Evolutionary conservation across 345 rosid genomes (phyloP), one percentile per base, ranked within the genome.

Genomic region (Tarenaya hassleriana): DNA sequence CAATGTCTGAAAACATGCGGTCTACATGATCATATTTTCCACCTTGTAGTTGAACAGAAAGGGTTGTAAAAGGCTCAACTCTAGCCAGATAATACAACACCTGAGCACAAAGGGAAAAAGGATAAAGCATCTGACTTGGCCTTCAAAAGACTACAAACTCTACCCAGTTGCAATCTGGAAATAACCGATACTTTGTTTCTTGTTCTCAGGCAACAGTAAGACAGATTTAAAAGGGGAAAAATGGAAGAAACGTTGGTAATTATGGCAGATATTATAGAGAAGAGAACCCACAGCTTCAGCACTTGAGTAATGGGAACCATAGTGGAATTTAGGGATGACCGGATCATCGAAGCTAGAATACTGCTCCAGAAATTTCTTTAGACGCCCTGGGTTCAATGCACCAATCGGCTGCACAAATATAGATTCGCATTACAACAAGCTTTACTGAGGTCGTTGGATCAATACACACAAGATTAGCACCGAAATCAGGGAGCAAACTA

Each of bases 21-120:
- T 92, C 97, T 60, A 97, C 97, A 71, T 92, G 99, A 73, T 92
- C 99, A 66, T 88, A 88, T 73, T 88, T 88, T 62, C 97, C 97
- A 70, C 95, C 99, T 92, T 92, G 99, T 60, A 92, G 78, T 74
- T 92, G 94, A 67, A 92, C 82, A 60, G 97, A 86, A 61, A 92
- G 77, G 18, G 99, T 83, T 54, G 95, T 88, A 67, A 88, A 92
- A 13, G 99, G 99, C 56, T 92, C 99, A 55, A 82, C 79, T 78
- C 99, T 76, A 58, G 76, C 80, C 75, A 88, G 95, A 80, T 88
- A 92, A 74, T 92, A 80, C 55, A 92, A 64, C 33, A 92, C 95
- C 99, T 92, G 84, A 45, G 24, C 62, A 67, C 62, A 69, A 68
- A 49, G 61, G 50, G 66, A 19, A 39, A 44, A 49, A 15, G 43